A percentile compares a stretch with the other conserved stretches of the same genome.
phyloP scores from a whole-genome alignment of 2,329 filamentous ascomycete species.

The Westerdykella sp. region DNA sequence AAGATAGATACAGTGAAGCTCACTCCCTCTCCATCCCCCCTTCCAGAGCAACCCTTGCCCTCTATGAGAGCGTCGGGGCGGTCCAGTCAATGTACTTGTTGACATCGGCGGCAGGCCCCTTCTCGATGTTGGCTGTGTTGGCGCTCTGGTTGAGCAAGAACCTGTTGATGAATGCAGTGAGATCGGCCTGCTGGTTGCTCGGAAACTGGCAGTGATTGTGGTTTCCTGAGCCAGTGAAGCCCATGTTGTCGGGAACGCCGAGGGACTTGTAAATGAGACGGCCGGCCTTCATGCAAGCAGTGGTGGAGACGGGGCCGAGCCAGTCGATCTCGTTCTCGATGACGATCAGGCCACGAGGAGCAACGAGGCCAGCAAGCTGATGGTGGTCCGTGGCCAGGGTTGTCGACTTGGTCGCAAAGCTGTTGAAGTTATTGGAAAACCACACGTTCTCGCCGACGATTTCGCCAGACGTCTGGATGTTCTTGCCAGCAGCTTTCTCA shows the following conservation, averaged over 20 bases:
- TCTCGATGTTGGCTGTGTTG: slow-evolving; percentile 31
- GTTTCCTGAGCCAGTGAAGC: slow-evolving; percentile 51
- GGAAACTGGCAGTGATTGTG: slow-evolving; percentile 55
- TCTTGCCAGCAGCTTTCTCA: slow-evolving; percentile 48
- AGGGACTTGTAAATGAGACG: slow-evolving; percentile 50
- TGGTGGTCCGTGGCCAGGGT: slow-evolving; percentile 54
- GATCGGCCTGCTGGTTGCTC: slow-evolving; percentile 46
- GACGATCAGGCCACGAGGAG: slow-evolving; percentile 50
- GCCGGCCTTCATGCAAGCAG: slow-evolving; percentile 53
- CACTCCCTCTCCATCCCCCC: not conserved
- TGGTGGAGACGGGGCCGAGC: slow-evolving; percentile 53
- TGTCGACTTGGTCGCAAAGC: slow-evolving; percentile 44
- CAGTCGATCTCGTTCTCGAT: slow-evolving; percentile 56
- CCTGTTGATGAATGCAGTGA: slow-evolving; percentile 52
- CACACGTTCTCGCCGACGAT: slow-evolving; percentile 58
- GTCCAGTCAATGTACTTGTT: slow-evolving; percentile 36
- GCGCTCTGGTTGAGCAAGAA: slow-evolving; percentile 37
- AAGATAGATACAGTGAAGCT: slow-evolving; percentile 10
- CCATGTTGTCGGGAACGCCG: slow-evolving; percentile 51
- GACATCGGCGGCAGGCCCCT: slow-evolving; percentile 24
- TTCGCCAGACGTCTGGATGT: slow-evolving; percentile 55
- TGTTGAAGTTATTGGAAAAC: slow-evolving; percentile 54
- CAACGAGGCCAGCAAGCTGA: slow-evolving; percentile 51
- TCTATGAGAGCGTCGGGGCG: slow-evolving; percentile 28
- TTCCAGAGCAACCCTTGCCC: not conserved